These are phyloP conservation scores for Lodderomyces pseudojiufengensis DNA, from an alignment of 1,139 yeast species.

Conservation along the genomic window DNA sequence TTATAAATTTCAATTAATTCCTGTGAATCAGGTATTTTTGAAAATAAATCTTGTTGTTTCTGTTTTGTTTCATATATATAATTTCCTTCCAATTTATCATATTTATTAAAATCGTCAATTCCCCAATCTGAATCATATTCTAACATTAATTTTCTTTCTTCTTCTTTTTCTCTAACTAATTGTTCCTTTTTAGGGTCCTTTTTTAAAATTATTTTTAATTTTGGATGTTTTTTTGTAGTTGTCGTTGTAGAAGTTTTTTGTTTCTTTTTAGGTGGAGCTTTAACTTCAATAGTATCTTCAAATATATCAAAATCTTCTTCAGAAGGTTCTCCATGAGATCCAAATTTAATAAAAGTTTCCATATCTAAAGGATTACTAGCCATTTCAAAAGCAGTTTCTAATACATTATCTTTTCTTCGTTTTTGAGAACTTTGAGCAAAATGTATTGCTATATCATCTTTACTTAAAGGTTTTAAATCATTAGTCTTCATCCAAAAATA, in stretches of 20 bases:
- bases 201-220: slow-evolving; percentile 12
- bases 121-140: slow-evolving; percentile 47
- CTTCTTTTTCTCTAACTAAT: slow-evolving; percentile 19
- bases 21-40: slow-evolving; percentile 23
- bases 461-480: slow-evolving; percentile 36
- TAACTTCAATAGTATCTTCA: slow-evolving; percentile 15
- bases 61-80: slow-evolving; percentile 33
- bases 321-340: slow-evolving; percentile 36
- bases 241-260: background rate
- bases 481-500: slow-evolving; percentile 55
- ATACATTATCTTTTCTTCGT: slow-evolving; percentile 33
- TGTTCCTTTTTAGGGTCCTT: slow-evolving; percentile 8
- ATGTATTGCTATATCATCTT: slow-evolving; percentile 27
- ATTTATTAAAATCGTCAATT: slow-evolving; percentile 27
- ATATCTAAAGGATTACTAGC: slow-evolving; percentile 44
- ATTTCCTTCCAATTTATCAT: slow-evolving; percentile 27
- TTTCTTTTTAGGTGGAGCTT: slow-evolving; percentile 9
- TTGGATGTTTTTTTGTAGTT: slow-evolving; percentile 6
- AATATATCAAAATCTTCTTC: slow-evolving; percentile 20
- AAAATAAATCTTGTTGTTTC: slow-evolving; percentile 27
- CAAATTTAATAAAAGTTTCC: slow-evolving; percentile 40
- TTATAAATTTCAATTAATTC: slow-evolving; percentile 19
- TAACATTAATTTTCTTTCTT: slow-evolving; percentile 17
- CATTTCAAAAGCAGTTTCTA: slow-evolving; percentile 37
- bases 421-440: slow-evolving; percentile 20